Base-by-base conservation (phyloP, 179 eudicot species). In the Carnegiea gigantea region DNA sequence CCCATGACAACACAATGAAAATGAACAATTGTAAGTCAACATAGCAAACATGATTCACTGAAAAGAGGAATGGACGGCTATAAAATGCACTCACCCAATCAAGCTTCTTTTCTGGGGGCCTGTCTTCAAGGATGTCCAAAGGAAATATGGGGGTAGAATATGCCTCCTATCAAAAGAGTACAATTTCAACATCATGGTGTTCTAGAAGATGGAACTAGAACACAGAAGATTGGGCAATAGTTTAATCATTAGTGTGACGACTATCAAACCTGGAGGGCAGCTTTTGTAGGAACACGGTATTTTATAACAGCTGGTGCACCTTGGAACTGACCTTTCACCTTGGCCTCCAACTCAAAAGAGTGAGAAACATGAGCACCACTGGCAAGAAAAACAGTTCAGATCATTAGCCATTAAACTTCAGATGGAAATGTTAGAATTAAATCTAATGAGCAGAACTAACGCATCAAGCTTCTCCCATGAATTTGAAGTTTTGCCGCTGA, bases 381-480 rank as follows among this genome's bases (percentile, higher is more conserved):
- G 89, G 74, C 33, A 57, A 81, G 70, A 75, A n/a, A 77, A 67
- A 48, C n/a, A 14, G 36, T 26, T 77, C 43, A 84, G 64, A 30
- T 60, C 73, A 79, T 65, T 40, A 73, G 54, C 30, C 23, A 77
- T 36, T 77, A 77, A 81, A 30, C 71, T 51, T 76, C 40, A 73
- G 18, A 82, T 65, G 73, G 38, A 49, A 48, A 13, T 71, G 3
- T 4, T 24, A 49, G 23, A 28, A 82, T 71, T 3, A 68, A 40
- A 53, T 62, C 11, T 12, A 76, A 73, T 20, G 70, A 73, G 26
- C 26, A 23, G 76, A 80, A 92, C 98, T 88, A 83, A 94, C 98
- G 80, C 94, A 78, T 94, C 98, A 83, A 94, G 98, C 84, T 91
- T 90, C 87, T 94, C 98, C 98, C 98, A 94, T 80, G 98, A 90